These are phyloP conservation scores for Triangularia setosa DNA, from an alignment of 2,329 filamentous ascomycete genomes.

Conservation along the genomic window DNA sequence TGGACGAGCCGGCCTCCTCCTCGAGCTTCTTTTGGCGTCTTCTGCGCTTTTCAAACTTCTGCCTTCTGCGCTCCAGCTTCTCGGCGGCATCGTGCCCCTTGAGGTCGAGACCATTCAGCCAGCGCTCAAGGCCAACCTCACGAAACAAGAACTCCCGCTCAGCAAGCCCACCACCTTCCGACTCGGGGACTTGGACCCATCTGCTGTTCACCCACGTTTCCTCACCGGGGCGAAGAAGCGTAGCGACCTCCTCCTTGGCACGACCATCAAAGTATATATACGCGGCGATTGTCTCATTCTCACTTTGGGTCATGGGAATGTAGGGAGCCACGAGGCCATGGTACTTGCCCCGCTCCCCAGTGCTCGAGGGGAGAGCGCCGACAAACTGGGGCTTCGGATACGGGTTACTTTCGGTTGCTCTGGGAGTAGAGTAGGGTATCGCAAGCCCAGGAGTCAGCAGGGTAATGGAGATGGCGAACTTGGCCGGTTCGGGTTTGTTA, in stretches of 20 bases:
- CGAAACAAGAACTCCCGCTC: slow-evolving; percentile 97
- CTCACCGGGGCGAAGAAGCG: slow-evolving; percentile 83
- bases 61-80: slow-evolving; percentile 81
- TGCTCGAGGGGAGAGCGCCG: slow-evolving; percentile 60
- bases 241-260: slow-evolving; percentile 94
- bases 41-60: slow-evolving; percentile 69
- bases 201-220: slow-evolving; percentile 99
- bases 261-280: slow-evolving; percentile 99
- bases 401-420: slow-evolving; percentile 70
- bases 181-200: slow-evolving; percentile 91
- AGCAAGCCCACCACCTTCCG: slow-evolving; percentile 88
- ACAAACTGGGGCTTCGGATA: slow-evolving; percentile 80
- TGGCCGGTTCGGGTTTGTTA: slow-evolving; percentile 83
- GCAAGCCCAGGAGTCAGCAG: slow-evolving; percentile 82
- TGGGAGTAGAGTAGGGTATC: slow-evolving; percentile 89
- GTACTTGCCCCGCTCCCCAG: slow-evolving; percentile 44
- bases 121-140: slow-evolving; percentile 91
- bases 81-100: slow-evolving; percentile 87
- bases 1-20: slow-evolving; percentile 40
- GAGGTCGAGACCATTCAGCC: slow-evolving; percentile 95
- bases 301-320: slow-evolving; percentile 84
- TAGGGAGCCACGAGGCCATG: slow-evolving; percentile 71
- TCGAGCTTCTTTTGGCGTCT: slow-evolving; percentile 54
- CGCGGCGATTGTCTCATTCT: slow-evolving; percentile 94
- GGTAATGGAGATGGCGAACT: slow-evolving; percentile 97